Evolutionary conservation across 106 monocot genomes (phyloP).

Genomic region (Apostasia shenzhenica): DNA sequence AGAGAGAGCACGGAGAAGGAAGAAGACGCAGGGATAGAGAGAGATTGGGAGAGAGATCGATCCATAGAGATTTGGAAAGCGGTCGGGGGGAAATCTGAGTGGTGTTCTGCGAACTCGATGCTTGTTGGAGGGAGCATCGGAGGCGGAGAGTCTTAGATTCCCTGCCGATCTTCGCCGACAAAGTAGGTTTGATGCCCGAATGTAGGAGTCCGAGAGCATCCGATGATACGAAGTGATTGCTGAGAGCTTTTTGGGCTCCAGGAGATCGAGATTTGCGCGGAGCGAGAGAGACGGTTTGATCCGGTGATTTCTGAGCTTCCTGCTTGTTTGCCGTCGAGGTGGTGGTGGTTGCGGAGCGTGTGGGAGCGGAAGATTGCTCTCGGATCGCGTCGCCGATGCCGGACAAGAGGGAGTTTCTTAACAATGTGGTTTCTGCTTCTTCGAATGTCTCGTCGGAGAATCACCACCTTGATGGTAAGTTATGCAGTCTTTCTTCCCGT

Average conservation of each 20-base stretch:
- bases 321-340: not conserved
- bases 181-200: conserved; percentile 2
- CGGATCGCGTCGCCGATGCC: conserved; percentile 13
- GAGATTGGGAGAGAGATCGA: not conserved
- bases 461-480: conserved; percentile 15
- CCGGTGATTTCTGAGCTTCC: not conserved
- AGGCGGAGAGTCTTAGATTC: conserved; percentile 6
- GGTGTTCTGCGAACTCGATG: conserved; percentile 1
- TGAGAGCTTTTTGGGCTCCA: not conserved
- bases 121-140: conserved; percentile 3
- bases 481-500: not conserved
- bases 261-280: not conserved
- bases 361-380: not conserved
- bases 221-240: conserved; percentile 3
- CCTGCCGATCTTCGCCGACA: not conserved
- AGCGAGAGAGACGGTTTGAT: not conserved
- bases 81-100: not conserved
- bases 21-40: not conserved
- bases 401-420: conserved; percentile 15
- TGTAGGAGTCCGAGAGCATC: conserved; percentile 2
- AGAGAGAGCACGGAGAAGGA: not conserved
- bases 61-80: not conserved
- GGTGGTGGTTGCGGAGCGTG: not conserved
- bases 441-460: conserved; percentile 13
- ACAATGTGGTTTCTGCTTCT: conserved; percentile 9